phyloP scores from a whole-genome alignment of 345 rosid genomes.

The Pistacia vera region DNA sequence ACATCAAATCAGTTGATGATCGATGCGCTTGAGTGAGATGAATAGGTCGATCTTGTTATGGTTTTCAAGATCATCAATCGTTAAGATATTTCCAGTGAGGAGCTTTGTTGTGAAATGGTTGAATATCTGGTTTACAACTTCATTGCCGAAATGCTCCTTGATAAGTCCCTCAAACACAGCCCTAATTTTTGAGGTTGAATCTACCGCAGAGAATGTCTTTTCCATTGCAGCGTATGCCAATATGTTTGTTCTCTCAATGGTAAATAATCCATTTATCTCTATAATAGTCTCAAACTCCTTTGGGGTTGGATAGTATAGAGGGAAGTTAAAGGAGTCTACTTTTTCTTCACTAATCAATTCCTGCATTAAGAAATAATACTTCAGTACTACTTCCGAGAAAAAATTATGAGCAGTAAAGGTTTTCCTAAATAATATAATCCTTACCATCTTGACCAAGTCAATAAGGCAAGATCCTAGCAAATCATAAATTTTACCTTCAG shows the following conservation, averaged over 20 bases:
- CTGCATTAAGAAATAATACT: background rate
- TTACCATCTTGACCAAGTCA: slow-evolving; percentile 16
- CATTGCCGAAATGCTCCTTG: slow-evolving; percentile 20
- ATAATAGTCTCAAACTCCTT: slow-evolving; percentile 1
- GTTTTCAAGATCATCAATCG: background rate
- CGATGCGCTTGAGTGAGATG: background rate
- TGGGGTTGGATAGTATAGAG: background rate
- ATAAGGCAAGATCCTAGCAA: background rate
- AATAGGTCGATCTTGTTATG: background rate
- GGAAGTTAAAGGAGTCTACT: slow-evolving; percentile 21
- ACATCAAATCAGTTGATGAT: background rate
- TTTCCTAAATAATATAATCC: background rate
- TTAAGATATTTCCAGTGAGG: background rate
- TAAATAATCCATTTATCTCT: slow-evolving; percentile 10
- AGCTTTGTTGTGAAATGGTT: background rate
- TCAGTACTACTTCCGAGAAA: no score
- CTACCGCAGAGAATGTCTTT: background rate
- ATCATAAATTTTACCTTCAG: background rate
- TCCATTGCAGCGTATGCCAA: background rate
- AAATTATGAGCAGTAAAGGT: no score
- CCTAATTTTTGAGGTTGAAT: background rate
- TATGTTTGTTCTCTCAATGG: slow-evolving; percentile 14
- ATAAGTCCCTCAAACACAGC: slow-evolving; percentile 18
- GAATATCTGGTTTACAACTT: slow-evolving; percentile 1
- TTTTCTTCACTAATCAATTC: slow-evolving; percentile 18